Percentiles rank a stretch among this genome's conserved stretches.
phyloP scores from a whole-genome alignment of 2,329 filamentous ascomycete species.

The Colletotrichum phormii region DNA sequence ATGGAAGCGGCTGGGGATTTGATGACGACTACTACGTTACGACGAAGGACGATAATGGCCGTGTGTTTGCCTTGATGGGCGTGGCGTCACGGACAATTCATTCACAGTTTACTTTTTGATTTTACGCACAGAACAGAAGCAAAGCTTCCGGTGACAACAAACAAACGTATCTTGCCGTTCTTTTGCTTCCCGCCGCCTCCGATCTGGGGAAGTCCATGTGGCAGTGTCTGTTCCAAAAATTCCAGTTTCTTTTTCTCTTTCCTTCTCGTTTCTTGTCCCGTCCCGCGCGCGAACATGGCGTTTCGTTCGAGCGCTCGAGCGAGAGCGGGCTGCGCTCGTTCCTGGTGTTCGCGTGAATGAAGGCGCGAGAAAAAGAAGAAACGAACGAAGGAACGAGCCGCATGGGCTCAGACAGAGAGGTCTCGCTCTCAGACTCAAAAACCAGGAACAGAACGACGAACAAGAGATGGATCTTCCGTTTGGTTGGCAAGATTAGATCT shows the following conservation, averaged over 20 bases:
- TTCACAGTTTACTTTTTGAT: not conserved
- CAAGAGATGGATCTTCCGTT: not conserved
- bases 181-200: not conserved
- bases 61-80: not conserved
- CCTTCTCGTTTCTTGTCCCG: not conserved
- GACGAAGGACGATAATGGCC: not conserved
- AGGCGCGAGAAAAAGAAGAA: not conserved
- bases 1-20: too few species aligned
- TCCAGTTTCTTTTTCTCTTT: not conserved
- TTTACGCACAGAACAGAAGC: conserved; percentile 1
- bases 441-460: not conserved
- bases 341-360: not conserved
- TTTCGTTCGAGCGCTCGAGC: not conserved
- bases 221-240: not conserved
- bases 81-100: not conserved
- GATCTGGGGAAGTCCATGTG: conserved; percentile 5
- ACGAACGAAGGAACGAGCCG: conserved; percentile 6
- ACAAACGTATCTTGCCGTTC: not conserved
- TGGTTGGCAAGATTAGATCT: not conserved
- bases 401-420: not conserved
- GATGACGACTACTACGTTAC: not conserved
- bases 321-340: not conserved
- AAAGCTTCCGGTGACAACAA: not conserved
- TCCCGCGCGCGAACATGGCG: not conserved
- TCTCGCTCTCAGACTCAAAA: not conserved